Evolutionary conservation across 2,329 filamentous ascomycete species (phyloP).

Genomic region (Pseudogymnoascus sp.): DNA sequence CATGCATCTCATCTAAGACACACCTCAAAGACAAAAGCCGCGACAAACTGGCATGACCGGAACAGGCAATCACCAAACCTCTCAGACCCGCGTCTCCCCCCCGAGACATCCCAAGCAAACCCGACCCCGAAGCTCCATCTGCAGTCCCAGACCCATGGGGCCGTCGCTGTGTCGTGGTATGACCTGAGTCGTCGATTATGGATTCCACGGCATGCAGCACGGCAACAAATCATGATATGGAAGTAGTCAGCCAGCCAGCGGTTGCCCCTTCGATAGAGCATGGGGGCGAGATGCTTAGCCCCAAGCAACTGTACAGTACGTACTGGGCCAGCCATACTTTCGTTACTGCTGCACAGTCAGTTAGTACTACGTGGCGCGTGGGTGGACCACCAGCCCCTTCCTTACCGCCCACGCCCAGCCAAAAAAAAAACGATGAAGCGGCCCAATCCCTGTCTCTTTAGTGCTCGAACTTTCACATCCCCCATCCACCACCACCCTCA

Average conservation of each 20-base stretch:
- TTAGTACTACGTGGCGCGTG: neutral
- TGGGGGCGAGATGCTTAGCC: neutral
- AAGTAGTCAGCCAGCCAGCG: too few relatives aligned
- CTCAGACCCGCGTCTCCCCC: neutral
- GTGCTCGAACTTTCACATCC: neutral
- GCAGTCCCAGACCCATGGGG: neutral
- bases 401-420: neutral
- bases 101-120: neutral
- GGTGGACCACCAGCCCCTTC: neutral
- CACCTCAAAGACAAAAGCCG: too few relatives aligned
- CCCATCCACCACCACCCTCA: neutral
- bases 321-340: too few relatives aligned
- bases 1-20: neutral
- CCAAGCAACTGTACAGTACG: neutral
- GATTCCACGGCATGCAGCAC: neutral
- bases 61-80: neutral
- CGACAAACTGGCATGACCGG: neutral
- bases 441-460: neutral
- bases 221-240: neutral
- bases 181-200: neutral
- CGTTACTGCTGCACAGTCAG: too few relatives aligned
- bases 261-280: neutral
- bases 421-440: neutral
- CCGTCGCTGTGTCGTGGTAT: neutral
- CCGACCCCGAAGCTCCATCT: neutral